Conservation (phyloP, 306 rosid species). For the Lathyrus oleraceus region DNA sequence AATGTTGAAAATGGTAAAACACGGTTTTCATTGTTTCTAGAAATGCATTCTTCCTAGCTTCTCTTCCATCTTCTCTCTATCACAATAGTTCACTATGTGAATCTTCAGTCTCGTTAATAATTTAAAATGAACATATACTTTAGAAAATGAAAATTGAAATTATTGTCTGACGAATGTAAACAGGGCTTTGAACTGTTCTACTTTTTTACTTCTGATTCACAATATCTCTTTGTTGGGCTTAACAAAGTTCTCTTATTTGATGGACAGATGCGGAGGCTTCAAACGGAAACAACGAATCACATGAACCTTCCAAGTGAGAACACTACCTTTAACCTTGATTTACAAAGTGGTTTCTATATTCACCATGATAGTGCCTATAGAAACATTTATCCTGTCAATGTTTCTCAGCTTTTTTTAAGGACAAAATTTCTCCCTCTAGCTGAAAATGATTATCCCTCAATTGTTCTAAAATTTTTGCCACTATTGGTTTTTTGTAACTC, state of each 20-base stretch:
- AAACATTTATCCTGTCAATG: constrained; percentile 4
- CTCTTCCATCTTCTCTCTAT: no score
- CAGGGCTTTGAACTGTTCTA: not conserved
- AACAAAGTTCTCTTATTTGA: constrained; percentile 39
- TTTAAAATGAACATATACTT: no score
- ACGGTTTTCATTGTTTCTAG: no score
- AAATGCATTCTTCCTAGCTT: no score
- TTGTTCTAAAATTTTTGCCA: constrained; percentile 13
- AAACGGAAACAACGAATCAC: constrained; percentile 43
- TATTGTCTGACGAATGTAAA: no score
- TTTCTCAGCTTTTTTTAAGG: constrained; percentile 21
- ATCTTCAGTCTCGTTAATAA: no score
- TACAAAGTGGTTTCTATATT: constrained; percentile 23
- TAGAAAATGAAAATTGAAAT: no score
- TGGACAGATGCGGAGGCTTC: constrained; percentile 48
- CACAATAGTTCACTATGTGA: no score
- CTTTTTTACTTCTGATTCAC: constrained; percentile 28
- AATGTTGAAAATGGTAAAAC: no score
- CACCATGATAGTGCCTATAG: constrained; percentile 1
- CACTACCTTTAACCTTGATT: constrained; percentile 23
- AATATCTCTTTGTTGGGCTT: constrained; percentile 33
- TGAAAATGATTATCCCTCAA: not conserved
- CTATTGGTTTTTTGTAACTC: not conserved
- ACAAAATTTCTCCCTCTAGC: constrained; percentile 24
- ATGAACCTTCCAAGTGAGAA: constrained; percentile 59